Evolutionary conservation across 2,329 filamentous ascomycete species (phyloP).

Genomic region (Diaporthe sp.): DNA sequence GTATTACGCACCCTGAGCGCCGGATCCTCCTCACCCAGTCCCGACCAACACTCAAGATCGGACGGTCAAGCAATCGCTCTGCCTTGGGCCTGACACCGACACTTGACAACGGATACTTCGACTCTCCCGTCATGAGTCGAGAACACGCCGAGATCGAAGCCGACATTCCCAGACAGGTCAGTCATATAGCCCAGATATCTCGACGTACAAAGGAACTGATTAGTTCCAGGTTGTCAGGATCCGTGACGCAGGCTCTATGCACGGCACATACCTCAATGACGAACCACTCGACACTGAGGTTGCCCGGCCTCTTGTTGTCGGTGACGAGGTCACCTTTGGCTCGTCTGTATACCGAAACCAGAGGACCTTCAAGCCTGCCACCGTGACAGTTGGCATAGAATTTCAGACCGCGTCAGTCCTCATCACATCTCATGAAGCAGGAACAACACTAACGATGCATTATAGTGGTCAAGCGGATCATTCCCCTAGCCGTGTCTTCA

Average conservation of each 20-base stretch:
- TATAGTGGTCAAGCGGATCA: constrained; percentile 22
- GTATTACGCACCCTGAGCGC: constrained; percentile 40
- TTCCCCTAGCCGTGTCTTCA: constrained; percentile 39
- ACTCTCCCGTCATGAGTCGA: constrained; percentile 80
- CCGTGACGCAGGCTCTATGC: constrained; percentile 64
- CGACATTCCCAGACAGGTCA: constrained; percentile 61
- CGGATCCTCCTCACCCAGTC: constrained; percentile 50
- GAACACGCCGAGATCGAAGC: constrained; percentile 71
- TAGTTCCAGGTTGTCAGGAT: constrained; percentile 58
- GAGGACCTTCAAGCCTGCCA: constrained; percentile 49
- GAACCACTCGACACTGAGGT: constrained; percentile 44
- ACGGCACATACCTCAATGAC: constrained; percentile 65
- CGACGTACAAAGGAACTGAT: constrained; percentile 46
- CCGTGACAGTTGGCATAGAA: constrained; percentile 46
- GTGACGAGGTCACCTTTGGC: constrained; percentile 57
- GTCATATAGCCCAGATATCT: constrained; percentile 37
- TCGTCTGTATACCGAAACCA: constrained; percentile 54
- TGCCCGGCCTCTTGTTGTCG: constrained; percentile 47
- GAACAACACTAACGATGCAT: neutral
- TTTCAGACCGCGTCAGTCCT: constrained; percentile 44
- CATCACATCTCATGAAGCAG: neutral
- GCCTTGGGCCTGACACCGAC: constrained; percentile 49
- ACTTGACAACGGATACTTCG: constrained; percentile 74
- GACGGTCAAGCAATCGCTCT: constrained; percentile 61
- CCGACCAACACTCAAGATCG: constrained; percentile 53